A percentile compares a stretch with the other conserved stretches of the same genome.
phyloP scores from a whole-genome alignment of 139 green algal species.

The Asterochloris erici region DNA sequence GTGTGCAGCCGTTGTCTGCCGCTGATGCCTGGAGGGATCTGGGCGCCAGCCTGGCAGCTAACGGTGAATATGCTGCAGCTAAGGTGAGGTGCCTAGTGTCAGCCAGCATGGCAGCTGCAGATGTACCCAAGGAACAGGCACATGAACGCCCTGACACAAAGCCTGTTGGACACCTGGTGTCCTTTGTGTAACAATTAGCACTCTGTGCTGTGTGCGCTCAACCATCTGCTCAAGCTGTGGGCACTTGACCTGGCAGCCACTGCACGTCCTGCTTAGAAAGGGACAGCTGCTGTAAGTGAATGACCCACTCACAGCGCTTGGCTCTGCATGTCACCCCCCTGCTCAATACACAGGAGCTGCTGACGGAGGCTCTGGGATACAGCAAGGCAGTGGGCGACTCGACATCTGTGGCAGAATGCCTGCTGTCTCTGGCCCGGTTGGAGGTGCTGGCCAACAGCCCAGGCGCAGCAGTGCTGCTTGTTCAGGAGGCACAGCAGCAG shows the following conservation, averaged over 20 bases:
- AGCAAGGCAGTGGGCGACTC: neutral
- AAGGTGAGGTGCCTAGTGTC: neutral
- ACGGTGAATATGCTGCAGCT: neutral
- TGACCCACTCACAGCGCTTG: too few species aligned
- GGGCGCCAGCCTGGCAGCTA: neutral
- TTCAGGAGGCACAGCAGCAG: neutral
- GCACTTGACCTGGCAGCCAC: too few species aligned
- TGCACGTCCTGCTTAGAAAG: too few species aligned
- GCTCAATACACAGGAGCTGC: constrained; percentile 1
- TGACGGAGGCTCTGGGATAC: neutral
- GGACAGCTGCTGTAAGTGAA: too few species aligned
- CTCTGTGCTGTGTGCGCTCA: too few species aligned
- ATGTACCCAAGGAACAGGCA: too few species aligned
- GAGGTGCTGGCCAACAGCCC: constrained; percentile 9
- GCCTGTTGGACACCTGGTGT: too few species aligned
- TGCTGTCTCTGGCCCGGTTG: constrained; percentile 1
- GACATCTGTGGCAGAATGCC: neutral
- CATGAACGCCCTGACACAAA: too few species aligned
- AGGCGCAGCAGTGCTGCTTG: neutral
- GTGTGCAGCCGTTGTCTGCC: neutral
- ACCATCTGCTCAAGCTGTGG: too few species aligned
- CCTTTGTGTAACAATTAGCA: too few species aligned
- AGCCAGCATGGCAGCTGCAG: too few species aligned
- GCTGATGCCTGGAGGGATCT: constrained; percentile 7
- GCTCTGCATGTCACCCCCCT: too few species aligned